Percentiles rank a stretch among this genome's conserved stretches.
phyloP scores from a whole-genome alignment of 176 grass and related monocot genomes.

The Pharus latifolius region DNA sequence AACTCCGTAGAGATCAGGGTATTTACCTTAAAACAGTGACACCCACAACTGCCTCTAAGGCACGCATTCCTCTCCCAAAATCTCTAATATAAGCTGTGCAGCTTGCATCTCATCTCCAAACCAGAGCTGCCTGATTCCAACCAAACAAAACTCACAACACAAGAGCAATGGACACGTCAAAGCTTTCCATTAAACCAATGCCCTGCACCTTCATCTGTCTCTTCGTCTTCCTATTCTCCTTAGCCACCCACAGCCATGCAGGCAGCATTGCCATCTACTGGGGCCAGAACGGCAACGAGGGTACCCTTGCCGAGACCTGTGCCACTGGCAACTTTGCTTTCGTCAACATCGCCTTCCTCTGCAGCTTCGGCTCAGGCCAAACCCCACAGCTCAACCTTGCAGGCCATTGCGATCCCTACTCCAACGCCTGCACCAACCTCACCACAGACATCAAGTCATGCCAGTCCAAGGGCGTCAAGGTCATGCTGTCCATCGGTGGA shows the following conservation, averaged over 20 bases:
- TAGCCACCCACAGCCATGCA: not conserved
- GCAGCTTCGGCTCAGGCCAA: constrained; percentile 19
- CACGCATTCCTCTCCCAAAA: too few relatives aligned
- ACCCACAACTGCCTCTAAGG: too few relatives aligned
- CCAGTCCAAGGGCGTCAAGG: constrained; percentile 29
- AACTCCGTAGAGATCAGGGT: too few relatives aligned
- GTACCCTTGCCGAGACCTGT: constrained; percentile 27
- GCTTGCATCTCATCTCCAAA: too few relatives aligned
- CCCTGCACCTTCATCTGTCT: not conserved
- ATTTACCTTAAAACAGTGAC: too few relatives aligned
- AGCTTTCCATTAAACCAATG: not conserved
- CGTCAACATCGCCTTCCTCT: constrained; percentile 23
- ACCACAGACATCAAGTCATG: constrained; percentile 25
- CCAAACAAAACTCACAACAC: not conserved
- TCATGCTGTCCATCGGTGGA: constrained; percentile 49
- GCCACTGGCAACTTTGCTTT: constrained; percentile 24
- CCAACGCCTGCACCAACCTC: constrained; percentile 25
- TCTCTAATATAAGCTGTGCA: too few relatives aligned
- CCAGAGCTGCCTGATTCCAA: too few relatives aligned
- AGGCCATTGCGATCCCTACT: constrained; percentile 31
- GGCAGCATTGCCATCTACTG: constrained; percentile 62
- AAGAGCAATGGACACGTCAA: not conserved
- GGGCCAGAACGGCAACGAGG: constrained; percentile 66
- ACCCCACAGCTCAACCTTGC: constrained; percentile 21
- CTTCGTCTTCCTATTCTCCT: not conserved